Base-by-base conservation (phyloP, 306 rosid genomes). In the Lathyrus oleraceus region DNA sequence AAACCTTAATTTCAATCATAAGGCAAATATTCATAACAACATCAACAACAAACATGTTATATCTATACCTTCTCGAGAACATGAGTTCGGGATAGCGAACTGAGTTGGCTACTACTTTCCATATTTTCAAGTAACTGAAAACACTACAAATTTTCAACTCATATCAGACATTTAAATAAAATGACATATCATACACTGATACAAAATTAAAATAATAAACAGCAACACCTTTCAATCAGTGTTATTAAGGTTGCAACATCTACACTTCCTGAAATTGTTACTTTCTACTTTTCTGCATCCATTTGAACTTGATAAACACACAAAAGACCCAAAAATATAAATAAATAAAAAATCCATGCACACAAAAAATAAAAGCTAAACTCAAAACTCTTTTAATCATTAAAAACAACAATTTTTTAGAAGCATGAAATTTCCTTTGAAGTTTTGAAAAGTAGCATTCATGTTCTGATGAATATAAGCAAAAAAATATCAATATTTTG, bases 61-160 rank as follows among this genome's bases (percentile, higher is more conserved):
- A 38, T 59, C 16, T 6, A 43, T 77, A 93, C 98, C 96, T 93
- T 83, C 32, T 73, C 75, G 70, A 75, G 67, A 65, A 63, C 81
- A 61, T 35, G 57, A 32, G 84, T 30, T 65, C 61, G 83, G 32
- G 90, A 83, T 3, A 84, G 81, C 17, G 91, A 67, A 75, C 63
- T 84, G 52, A 90, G 89, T 82, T 88, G 98, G 67, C 68, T 75
- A 75, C 68, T 75, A 75, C 87, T 90, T 85, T 93, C 91, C 94
- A 93, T 93, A 79, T 90, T 93, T 72, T 81, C 64, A 5, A 90
- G 96, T 54, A 93, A 78, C 77, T 84, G 96, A 67, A 83, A 73
- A 88, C 85, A 69, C 94, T 93, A 86, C 81, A 70, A 63, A 49
- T 47, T 69, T 70, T 27, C 10, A 65, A 68, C 32, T 40, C n/a